These are phyloP conservation scores for Akanthomyces dipterigenus DNA, from an alignment of 2,329 filamentous ascomycete genomes.

Conservation along the genomic window DNA sequence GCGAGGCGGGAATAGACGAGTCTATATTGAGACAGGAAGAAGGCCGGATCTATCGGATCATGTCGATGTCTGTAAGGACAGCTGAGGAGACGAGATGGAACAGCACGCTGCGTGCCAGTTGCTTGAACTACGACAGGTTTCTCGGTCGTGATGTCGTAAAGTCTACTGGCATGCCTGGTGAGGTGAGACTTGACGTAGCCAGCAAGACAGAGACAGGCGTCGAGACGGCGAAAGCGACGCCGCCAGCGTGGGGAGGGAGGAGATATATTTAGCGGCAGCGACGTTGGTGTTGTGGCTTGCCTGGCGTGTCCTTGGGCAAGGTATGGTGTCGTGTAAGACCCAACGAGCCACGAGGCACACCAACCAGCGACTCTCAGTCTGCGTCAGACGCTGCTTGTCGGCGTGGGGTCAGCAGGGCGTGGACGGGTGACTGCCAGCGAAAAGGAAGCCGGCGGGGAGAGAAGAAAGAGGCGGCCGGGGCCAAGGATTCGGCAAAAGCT, in stretches of 20 bases:
- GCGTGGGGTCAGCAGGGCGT: slow-evolving; percentile 9
- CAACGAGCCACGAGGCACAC: slow-evolving; percentile 1
- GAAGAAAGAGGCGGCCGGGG: neutral
- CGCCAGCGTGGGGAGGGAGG: neutral
- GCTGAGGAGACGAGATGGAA: neutral
- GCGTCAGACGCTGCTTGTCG: slow-evolving; percentile 9
- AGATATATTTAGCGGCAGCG: neutral
- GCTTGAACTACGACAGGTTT: neutral
- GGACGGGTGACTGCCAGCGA: neutral
- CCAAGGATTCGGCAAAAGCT: neutral
- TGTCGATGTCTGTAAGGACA: neutral
- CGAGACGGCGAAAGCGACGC: neutral
- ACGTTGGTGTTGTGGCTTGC: neutral
- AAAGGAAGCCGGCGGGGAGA: neutral
- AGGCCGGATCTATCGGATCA: neutral
- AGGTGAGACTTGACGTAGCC: neutral
- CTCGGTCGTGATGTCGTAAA: neutral
- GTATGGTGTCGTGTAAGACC: neutral
- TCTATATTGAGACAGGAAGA: neutral
- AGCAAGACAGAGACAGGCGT: neutral
- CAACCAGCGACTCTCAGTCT: neutral
- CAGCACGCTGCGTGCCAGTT: neutral
- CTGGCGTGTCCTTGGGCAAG: neutral
- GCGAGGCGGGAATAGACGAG: neutral
- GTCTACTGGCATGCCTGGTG: neutral